phyloP scores from a whole-genome alignment of 208 protist species.

The Herpetomonas samuelpessoai region DNA sequence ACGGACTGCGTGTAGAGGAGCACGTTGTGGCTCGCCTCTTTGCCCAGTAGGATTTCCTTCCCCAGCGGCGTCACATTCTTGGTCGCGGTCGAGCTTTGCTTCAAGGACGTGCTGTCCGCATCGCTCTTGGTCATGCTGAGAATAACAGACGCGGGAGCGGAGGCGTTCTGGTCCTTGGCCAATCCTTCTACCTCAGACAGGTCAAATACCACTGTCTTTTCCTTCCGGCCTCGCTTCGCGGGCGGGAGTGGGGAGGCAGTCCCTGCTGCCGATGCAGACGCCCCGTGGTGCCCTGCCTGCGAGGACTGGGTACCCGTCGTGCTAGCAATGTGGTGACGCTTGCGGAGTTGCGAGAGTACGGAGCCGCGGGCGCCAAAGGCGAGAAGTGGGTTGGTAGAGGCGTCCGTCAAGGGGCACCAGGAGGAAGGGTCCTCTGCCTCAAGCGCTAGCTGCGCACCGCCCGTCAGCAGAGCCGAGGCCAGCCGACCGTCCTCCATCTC shows the following conservation, averaged over 20 bases:
- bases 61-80: constrained; percentile 76
- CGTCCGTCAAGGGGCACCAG: constrained; percentile 73
- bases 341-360: constrained; percentile 4
- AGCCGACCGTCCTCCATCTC: too few species aligned
- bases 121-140: constrained; percentile 6
- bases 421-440: constrained; percentile 69
- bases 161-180: background rate
- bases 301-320: background rate
- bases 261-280: background rate
- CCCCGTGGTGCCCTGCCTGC: background rate
- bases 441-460: constrained; percentile 54
- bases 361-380: background rate
- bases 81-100: constrained; percentile 52
- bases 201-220: constrained; percentile 64
- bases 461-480: too few species aligned
- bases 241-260: constrained; percentile 5
- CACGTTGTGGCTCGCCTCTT: constrained; percentile 45
- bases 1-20: constrained; percentile 60
- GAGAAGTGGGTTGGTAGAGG: constrained; percentile 18
- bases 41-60: constrained; percentile 70
- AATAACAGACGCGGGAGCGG: background rate
- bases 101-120: constrained; percentile 37
- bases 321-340: background rate
- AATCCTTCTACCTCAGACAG: constrained; percentile 22
- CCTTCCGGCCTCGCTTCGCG: constrained; percentile 44